Evolutionary conservation across 345 rosid species (phyloP).

Genomic region (Aethionema arabicum): DNA sequence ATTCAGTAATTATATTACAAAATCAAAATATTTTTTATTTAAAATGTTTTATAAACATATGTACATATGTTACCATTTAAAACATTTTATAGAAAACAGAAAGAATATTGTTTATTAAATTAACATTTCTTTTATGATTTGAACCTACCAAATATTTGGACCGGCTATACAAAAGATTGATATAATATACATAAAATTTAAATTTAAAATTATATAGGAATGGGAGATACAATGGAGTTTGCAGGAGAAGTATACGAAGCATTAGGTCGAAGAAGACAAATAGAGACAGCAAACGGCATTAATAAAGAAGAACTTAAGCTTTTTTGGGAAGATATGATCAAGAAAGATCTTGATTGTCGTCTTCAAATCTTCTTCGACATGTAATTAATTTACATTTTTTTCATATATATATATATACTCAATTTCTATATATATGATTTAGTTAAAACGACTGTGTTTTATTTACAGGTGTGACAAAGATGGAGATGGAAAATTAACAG

Average conservation of each 20-base stretch:
- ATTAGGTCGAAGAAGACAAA: slow-evolving; percentile 63
- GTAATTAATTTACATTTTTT: slow-evolving; percentile 39
- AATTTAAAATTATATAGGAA: no score
- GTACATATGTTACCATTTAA: no score
- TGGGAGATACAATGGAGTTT: slow-evolving; percentile 90
- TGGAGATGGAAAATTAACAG: slow-evolving; percentile 88
- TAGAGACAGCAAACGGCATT: slow-evolving; percentile 55
- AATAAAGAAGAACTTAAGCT: slow-evolving; percentile 57
- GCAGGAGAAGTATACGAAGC: slow-evolving; percentile 77
- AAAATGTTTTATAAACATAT: no score
- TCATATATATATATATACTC: neutral
- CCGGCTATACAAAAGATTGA: no score
- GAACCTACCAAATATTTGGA: no score
- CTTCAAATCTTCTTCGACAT: slow-evolving; percentile 95
- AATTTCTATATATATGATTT: neutral
- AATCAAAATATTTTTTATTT: no score
- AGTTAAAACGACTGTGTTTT: slow-evolving; percentile 3
- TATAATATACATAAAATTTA: no score
- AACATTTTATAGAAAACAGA: no score
- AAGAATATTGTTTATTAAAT: no score
- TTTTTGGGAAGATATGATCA: slow-evolving; percentile 91
- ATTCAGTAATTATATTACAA: no score
- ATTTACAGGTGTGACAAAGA: slow-evolving; percentile 85
- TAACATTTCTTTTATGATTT: no score
- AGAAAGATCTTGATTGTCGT: slow-evolving; percentile 71